phyloP scores from a whole-genome alignment of 2,329 filamentous ascomycete genomes.

The Botryotinia narcissicola region DNA sequence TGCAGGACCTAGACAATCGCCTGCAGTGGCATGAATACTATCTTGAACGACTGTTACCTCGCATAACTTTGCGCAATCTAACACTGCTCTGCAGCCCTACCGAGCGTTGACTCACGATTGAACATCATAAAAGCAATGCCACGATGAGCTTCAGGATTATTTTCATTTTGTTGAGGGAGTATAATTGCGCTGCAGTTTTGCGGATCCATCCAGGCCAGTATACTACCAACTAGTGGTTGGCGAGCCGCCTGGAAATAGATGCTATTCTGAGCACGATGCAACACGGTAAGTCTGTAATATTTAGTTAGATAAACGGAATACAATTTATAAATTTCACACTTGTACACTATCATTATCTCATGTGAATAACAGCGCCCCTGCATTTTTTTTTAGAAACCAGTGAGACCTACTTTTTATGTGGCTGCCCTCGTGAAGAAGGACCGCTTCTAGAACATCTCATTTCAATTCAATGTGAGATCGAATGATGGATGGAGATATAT shows the following conservation, averaged over 20 bases:
- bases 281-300: not conserved
- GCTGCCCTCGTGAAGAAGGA: not conserved
- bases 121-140: not conserved
- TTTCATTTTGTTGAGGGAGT: not conserved
- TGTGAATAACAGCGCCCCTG: not conserved
- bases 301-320: not conserved
- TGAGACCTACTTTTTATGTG: not conserved
- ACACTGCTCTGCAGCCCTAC: not conserved
- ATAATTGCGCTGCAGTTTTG: not conserved
- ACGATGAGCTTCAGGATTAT: too few relatives aligned
- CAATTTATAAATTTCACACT: not conserved
- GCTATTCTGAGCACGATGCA: too few relatives aligned
- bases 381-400: rapidly evolving
- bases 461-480: not conserved
- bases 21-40: not conserved
- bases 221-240: not conserved
- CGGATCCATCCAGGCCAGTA: not conserved
- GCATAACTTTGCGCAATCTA: not conserved
- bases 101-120: too few relatives aligned
- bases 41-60: not conserved
- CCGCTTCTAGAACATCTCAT: too few relatives aligned
- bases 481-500: not conserved
- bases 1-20: not conserved
- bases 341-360: not conserved
- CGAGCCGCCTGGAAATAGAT: not conserved